Evolutionary conservation across 2,329 filamentous ascomycete species (phyloP).

Genomic region (Graphiopsis chlorocephala): DNA sequence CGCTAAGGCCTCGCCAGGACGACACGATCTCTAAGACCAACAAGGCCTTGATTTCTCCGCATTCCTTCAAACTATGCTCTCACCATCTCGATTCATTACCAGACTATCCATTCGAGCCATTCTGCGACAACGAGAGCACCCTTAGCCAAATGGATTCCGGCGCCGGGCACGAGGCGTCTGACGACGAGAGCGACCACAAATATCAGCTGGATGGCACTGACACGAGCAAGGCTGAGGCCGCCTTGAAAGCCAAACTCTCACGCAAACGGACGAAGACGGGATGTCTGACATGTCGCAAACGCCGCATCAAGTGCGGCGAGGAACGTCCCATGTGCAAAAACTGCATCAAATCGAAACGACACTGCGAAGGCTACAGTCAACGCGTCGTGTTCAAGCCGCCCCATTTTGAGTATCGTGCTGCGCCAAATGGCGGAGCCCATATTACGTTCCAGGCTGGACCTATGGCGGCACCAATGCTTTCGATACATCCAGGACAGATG

Average conservation of each 20-base stretch:
- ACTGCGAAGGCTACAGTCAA: conserved; percentile 81
- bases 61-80: conserved; percentile 5
- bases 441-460: conserved; percentile 36
- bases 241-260: conserved; percentile 31
- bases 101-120: not conserved
- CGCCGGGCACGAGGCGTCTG: conserved; percentile 5
- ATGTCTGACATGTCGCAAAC: conserved; percentile 87
- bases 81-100: not conserved
- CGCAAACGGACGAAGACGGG: conserved; percentile 83
- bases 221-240: conserved; percentile 29
- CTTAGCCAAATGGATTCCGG: conserved; percentile 1
- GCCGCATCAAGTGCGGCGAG: conserved; percentile 96
- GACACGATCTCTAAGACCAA: not conserved
- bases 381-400: conserved; percentile 77
- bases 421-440: conserved; percentile 41
- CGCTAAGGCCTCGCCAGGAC: not conserved
- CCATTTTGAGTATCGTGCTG: conserved; percentile 55
- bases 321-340: conserved; percentile 78
- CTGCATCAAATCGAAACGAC: conserved; percentile 80
- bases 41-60: not conserved
- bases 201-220: conserved; percentile 18
- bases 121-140: not conserved
- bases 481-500: conserved; percentile 12
- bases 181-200: conserved; percentile 10
- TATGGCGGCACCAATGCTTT: conserved; percentile 15